These are phyloP conservation scores for Alternaria alternata DNA, from an alignment of 2,329 filamentous ascomycete species.

Conservation along the genomic window DNA sequence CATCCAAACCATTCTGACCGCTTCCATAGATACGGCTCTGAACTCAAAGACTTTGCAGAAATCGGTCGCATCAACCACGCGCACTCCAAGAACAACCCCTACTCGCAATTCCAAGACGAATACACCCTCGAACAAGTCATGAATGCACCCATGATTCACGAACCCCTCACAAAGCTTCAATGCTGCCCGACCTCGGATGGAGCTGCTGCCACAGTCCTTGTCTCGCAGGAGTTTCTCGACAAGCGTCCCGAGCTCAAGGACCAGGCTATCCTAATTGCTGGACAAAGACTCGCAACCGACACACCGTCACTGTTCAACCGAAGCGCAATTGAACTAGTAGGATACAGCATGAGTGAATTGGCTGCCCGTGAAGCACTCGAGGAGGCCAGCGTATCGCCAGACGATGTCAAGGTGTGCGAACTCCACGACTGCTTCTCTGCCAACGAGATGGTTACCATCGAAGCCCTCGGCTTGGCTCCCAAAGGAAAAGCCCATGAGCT, in stretches of 20 bases:
- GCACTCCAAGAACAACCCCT: conserved; percentile 91
- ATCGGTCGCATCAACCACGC: conserved; percentile 92
- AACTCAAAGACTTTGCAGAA: conserved; percentile 86
- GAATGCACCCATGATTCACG: conserved; percentile 78
- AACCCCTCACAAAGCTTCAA: conserved; percentile 94
- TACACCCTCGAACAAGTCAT: conserved; percentile 87
- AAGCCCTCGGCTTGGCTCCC: conserved; percentile 79
- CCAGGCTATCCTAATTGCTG: conserved; percentile 88
- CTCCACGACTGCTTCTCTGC: conserved; percentile 97
- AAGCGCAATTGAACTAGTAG: conserved; percentile 86
- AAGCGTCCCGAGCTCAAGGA: conserved; percentile 80
- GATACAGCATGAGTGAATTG: conserved; percentile 80
- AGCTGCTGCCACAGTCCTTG: conserved; percentile 84
- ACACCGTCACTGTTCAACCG: conserved; percentile 78
- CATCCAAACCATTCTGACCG: conserved; percentile 23
- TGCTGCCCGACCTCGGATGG: conserved; percentile 97
- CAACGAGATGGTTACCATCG: conserved; percentile 91
- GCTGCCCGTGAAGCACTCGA: conserved; percentile 74
- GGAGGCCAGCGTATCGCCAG: conserved; percentile 72
- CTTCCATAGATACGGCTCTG: conserved; percentile 75
- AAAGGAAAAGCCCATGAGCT: conserved; percentile 91
- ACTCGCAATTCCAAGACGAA: conserved; percentile 95
- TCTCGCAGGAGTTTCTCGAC: conserved; percentile 88
- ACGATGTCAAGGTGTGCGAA: conserved; percentile 84
- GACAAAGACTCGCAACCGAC: conserved; percentile 88